Evolutionary conservation across 306 rosid genomes (phyloP), one percentile per base, ranked within the genome.

Genomic region (Fragaria ananassa): DNA sequence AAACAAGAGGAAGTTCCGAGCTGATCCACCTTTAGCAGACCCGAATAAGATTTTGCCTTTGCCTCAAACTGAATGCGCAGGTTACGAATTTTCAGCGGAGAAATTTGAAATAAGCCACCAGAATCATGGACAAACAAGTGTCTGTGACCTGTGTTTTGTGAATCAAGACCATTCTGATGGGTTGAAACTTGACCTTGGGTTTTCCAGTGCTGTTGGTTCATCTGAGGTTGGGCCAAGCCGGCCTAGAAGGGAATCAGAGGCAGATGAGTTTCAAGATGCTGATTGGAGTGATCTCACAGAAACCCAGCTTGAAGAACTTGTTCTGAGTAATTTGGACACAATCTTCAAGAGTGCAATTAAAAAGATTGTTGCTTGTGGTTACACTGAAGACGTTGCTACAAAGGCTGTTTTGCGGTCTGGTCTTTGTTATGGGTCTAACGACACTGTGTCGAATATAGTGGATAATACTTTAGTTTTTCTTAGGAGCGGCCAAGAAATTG

Each of bases 1-100:
- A 82, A 95, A 92, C 81, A 95, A 95, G 89, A 92, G 97, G 86
- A 92, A 95, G 77, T 95, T 87, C 84, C 89, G 97, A 85, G 92
- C 96, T n/a, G 98, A 92, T 88, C 95, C 91, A 18, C 95, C 95
- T 27, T 72, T 79, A 74, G 89, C 86, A 47, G 97, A 89, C 63
- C 76, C 83, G 25, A 88, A 65, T 72, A 89, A 92, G 87, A 79
- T 61, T 49, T 57, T 78, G 49, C 74, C 87, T 74, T 87, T 86
- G 19, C 74, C 89, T 80, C 97, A 80, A 74, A 84, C 76, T 74
- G 97, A 89, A 47, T 88, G 88, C 68, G 50, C 89, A 39, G 79
- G 89, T 81, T 90, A 90, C 82, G 96, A 90, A 79, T 92, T 89
- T 69, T 83, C 93, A 46, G 96, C 98, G 6, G 98, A 90, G 79